These are phyloP conservation scores for Pistacia integerrima DNA, from an alignment of 345 rosid species.

Conservation along the genomic window DNA sequence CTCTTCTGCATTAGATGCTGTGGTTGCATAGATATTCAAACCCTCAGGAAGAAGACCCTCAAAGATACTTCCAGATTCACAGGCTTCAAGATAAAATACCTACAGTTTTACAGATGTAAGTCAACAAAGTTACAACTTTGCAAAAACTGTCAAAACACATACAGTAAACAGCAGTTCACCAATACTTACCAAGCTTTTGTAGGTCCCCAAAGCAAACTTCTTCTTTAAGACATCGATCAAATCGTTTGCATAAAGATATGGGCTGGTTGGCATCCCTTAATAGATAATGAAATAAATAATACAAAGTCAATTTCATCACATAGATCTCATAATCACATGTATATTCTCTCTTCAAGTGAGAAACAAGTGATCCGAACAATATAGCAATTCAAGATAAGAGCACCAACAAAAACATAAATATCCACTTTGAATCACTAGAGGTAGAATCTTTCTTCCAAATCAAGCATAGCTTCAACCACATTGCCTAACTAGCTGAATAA, in stretches of 20 bases:
- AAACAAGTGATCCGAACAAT: not conserved
- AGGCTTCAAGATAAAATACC: conserved; percentile 99
- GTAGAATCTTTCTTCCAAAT: not conserved
- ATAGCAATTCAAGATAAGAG: not conserved
- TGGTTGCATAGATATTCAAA: conserved; percentile 91
- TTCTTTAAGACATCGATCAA: conserved; percentile 69
- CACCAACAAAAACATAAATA: not conserved
- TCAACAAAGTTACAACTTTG: conserved; percentile 3
- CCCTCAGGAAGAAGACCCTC: conserved; percentile 96
- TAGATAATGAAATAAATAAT: conserved; percentile 2
- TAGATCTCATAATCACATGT: not conserved
- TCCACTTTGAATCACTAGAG: not conserved
- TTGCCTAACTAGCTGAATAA: not conserved
- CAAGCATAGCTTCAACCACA: not conserved
- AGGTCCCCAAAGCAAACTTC: conserved; percentile 81
- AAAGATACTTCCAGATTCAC: conserved; percentile 98
- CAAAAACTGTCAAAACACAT: not conserved
- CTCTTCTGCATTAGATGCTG: conserved; percentile 90
- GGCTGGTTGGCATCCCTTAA: conserved; percentile 96
- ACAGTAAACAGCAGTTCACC: not conserved
- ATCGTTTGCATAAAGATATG: conserved; percentile 81
- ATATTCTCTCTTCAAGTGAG: not conserved
- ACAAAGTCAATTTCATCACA: conserved; percentile 8
- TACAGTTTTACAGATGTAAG: conserved; percentile 31
- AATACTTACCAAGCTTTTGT: conserved; percentile 70